A percentile compares a stretch with the other conserved stretches of the same genome.
phyloP scores from a whole-genome alignment of 176 grass and related monocot genomes.

The Saccharum officinarum region DNA sequence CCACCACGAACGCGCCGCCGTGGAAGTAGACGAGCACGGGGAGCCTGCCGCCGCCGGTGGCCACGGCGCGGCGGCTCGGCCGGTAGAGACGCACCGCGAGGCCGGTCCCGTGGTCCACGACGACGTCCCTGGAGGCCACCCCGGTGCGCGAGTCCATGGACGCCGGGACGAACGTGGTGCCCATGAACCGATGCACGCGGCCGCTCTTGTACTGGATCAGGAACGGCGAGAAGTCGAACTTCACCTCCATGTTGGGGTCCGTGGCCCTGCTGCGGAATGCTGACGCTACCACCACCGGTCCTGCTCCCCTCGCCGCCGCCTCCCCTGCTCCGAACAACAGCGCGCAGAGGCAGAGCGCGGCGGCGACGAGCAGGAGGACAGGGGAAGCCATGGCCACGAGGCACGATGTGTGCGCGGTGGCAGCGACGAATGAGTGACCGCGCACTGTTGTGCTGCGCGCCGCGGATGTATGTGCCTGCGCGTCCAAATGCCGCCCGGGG shows the following conservation, averaged over 20 bases:
- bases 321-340: not conserved
- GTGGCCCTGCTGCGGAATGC: conserved; percentile 29
- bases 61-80: not conserved
- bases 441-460: not conserved
- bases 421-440: not conserved
- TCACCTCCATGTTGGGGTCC: conserved; percentile 45
- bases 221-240: conserved; percentile 73
- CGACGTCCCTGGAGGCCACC: conserved; percentile 59
- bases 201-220: conserved; percentile 62
- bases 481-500: not conserved
- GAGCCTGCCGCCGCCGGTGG: conserved; percentile 3
- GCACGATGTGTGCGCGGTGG: not conserved
- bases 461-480: not conserved
- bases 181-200: conserved; percentile 52
- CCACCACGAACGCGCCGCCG: conserved; percentile 82
- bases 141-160: conserved; percentile 40
- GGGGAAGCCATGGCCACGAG: conserved; percentile 7
- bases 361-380: not conserved
- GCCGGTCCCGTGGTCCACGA: conserved; percentile 38
- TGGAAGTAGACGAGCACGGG: conserved; percentile 88
- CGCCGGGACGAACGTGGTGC: conserved; percentile 39
- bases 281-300: not conserved
- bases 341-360: not conserved
- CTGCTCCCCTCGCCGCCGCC: not conserved
- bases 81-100: conserved; percentile 64